phyloP scores from a whole-genome alignment of 495 filamentous ascomycete species.

The Cercophora samala region DNA sequence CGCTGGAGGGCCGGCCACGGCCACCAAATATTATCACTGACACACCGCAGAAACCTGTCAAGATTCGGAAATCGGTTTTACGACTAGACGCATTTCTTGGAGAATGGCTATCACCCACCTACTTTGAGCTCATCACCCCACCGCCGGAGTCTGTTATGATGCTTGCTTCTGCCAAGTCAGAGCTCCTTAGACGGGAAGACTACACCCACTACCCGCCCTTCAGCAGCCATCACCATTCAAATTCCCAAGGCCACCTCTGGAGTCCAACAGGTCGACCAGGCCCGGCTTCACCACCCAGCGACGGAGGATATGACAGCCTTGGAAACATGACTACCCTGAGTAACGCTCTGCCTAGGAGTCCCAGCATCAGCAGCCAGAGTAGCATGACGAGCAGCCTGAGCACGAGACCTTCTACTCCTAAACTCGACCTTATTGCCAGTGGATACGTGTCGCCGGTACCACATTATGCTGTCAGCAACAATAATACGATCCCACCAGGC shows the following conservation, averaged over 20 bases:
- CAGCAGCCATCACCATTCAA: slow-evolving; percentile 33
- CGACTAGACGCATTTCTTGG: slow-evolving; percentile 90
- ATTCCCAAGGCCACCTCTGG: slow-evolving; percentile 42
- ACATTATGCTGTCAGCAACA: slow-evolving; percentile 75
- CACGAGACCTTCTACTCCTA: slow-evolving; percentile 6
- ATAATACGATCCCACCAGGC: slow-evolving; percentile 77
- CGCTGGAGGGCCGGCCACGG: slow-evolving; percentile 14
- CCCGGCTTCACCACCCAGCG: slow-evolving; percentile 11
- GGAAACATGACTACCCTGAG: slow-evolving; percentile 29
- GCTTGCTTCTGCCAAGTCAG: slow-evolving; percentile 81
- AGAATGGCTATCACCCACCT: slow-evolving; percentile 91
- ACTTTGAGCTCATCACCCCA: slow-evolving; percentile 87
- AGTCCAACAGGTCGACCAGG: slow-evolving; percentile 19
- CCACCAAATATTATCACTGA: slow-evolving; percentile 16
- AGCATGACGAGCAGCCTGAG: slow-evolving; percentile 2
- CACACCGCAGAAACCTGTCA: background rate
- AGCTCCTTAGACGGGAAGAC: slow-evolving; percentile 69
- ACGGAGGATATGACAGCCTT: slow-evolving; percentile 15
- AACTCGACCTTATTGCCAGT: background rate
- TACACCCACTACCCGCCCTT: slow-evolving; percentile 49
- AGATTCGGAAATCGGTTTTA: slow-evolving; percentile 55
- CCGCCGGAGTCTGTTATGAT: slow-evolving; percentile 83
- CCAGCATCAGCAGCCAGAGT: slow-evolving; percentile 21
- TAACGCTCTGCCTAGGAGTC: slow-evolving; percentile 27
- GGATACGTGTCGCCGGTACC: slow-evolving; percentile 75